Evolutionary conservation across 192 early-diverging fungal species (phyloP), one percentile per base, ranked within the genome.

Genomic region (Backusella tuberculispora): DNA sequence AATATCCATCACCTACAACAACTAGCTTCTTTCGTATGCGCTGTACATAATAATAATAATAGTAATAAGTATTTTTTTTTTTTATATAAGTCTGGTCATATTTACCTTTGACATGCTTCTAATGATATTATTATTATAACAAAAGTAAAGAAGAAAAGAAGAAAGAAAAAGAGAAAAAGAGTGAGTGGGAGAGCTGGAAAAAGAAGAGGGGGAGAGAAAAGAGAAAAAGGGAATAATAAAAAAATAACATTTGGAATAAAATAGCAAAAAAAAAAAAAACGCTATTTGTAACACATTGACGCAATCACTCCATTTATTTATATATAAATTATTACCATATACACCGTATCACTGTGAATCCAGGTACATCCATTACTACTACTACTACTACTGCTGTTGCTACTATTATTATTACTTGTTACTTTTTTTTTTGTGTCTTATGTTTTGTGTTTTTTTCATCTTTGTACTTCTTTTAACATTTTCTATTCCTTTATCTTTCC

Each of bases 1-100:
- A 93, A 67, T 91, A 90, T 74, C 93, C 93, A 74, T 94, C 93
- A 17, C 93, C 93, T 13, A 81, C 76, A 46, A 79, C 74, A n/a
- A 79, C 78, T 9, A 79, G 50, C 48, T 79, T 79, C 48, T 70
- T 69, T 45, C 67, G 19, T 19, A 40, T 69, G 29, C 13, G 67
- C 67, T 69, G n/a, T n/a, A n/a, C n/a, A 47, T 42, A 24, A 24
- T 13, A 64, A 64, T 3, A 65, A 12, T 13, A 12, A 40, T 19
- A 38, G 13, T 29, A 29, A 6, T 34, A 15, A 65, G 47, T n/a
- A 8, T 19, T 53, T 53, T 53, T 19, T 53, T 19, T 9, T 53
- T 19, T 0, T 9, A 10, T 43, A 43, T 43, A 9, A 43, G 29
- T 2, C 2, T 34, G 29, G 29, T 43, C 4, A 43, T 43, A 9